These are phyloP conservation scores for Phoma sp. DNA, from an alignment of 2,329 filamentous ascomycete species.

Conservation along the genomic window DNA sequence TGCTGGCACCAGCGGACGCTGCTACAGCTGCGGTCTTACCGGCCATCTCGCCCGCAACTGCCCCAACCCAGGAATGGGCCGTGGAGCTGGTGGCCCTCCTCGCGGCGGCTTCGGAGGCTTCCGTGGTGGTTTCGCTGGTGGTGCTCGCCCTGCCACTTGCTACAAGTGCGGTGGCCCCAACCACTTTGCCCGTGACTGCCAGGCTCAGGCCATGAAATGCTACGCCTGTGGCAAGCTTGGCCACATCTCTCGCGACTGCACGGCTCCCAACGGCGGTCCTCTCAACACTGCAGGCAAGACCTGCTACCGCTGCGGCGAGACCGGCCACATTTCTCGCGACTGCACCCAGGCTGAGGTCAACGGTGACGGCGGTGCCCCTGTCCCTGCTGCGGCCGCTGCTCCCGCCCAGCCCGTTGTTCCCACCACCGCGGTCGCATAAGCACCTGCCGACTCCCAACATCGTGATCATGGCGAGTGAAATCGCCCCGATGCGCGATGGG, in stretches of 20 bases:
- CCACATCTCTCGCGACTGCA: constrained; percentile 94
- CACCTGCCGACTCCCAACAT: constrained; percentile 1
- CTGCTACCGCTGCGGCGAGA: constrained; percentile 96
- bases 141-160: constrained; percentile 69
- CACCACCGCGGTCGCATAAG: constrained; percentile 50
- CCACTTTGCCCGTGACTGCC: constrained; percentile 97
- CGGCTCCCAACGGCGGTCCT: constrained; percentile 92
- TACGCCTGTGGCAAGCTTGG: constrained; percentile 93
- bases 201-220: constrained; percentile 98
- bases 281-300: constrained; percentile 97
- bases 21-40: constrained; percentile 94
- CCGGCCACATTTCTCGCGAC: constrained; percentile 94
- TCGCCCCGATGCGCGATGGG: constrained; percentile 12
- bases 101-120: constrained; percentile 74
- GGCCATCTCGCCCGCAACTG: constrained; percentile 93
- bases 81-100: constrained; percentile 67
- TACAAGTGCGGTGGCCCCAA: constrained; percentile 84
- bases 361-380: constrained; percentile 45
- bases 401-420: constrained; percentile 50
- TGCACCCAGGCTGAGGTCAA: constrained; percentile 77
- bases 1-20: constrained; percentile 80
- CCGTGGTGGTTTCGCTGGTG: constrained; percentile 77
- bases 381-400: constrained; percentile 29
- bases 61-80: constrained; percentile 74
- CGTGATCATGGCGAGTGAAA: constrained; percentile 26